These are phyloP conservation scores for Populus deltoides DNA, from an alignment of 345 rosid species.

Conservation along the genomic window DNA sequence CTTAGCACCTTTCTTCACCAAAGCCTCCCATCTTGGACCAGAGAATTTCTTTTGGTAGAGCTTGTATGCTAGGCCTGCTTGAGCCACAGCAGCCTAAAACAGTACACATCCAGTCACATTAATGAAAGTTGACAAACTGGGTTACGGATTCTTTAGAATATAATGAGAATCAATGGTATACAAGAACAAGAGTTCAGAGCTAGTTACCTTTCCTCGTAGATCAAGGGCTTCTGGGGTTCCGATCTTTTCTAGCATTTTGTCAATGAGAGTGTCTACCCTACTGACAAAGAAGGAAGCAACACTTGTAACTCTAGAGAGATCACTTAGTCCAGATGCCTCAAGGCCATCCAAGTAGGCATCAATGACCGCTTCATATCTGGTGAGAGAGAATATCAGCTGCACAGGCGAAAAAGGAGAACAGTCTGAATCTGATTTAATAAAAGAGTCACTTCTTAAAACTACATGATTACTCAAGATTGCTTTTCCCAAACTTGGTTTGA, in stretches of 20 bases:
- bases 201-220: constrained; percentile 86
- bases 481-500: not conserved
- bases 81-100: constrained; percentile 91
- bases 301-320: constrained; percentile 92
- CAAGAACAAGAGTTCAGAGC: not conserved
- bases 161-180: not conserved
- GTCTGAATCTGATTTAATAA: not conserved
- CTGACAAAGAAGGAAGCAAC: constrained; percentile 99
- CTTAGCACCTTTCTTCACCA: constrained; percentile 95
- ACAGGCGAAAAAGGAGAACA: constrained; percentile 9
- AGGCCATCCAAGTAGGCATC: constrained; percentile 99
- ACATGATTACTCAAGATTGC: not conserved
- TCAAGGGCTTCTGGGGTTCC: constrained; percentile 95
- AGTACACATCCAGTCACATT: constrained; percentile 7
- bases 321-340: constrained; percentile 86
- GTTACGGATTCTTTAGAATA: not conserved
- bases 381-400: constrained; percentile 92
- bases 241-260: constrained; percentile 88
- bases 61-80: constrained; percentile 88
- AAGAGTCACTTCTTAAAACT: not conserved
- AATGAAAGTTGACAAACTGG: constrained; percentile 12
- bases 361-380: constrained; percentile 88
- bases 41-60: constrained; percentile 98
- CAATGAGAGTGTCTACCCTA: constrained; percentile 91
- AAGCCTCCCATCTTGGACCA: constrained; percentile 96